A percentile compares a stretch with the other conserved stretches of the same genome.
Conservation (phyloP, 306 rosid species). For the Gillenia trifoliata region DNA sequence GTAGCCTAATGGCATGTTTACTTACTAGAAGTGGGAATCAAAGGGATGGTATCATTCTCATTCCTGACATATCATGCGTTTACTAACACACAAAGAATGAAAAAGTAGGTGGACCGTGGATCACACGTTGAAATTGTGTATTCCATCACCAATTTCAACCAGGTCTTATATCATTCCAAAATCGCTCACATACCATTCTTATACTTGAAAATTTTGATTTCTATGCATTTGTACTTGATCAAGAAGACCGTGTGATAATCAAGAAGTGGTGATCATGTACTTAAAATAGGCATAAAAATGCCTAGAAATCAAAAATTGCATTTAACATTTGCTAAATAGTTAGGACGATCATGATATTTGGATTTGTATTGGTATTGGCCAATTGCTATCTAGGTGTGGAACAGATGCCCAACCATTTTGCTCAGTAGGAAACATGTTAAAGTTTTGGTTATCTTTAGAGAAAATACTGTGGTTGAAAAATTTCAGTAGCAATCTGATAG, state of each 20-base stretch:
- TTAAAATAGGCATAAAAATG: neutral
- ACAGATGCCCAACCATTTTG: neutral
- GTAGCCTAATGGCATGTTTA: neutral
- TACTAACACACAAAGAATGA: neutral
- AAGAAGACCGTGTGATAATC: neutral
- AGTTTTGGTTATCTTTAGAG: neutral
- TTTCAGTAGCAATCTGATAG: neutral
- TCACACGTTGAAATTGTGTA: no score
- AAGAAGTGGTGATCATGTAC: neutral
- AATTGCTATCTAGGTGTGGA: neutral
- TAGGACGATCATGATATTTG: neutral
- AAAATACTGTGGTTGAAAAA: neutral
- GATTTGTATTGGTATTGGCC: neutral
- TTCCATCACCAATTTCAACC: no score
- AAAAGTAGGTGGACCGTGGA: no score
- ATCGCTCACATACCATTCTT: neutral
- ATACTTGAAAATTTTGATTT: neutral
- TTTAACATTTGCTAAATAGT: neutral
- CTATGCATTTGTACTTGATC: neutral
- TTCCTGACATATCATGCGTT: neutral
- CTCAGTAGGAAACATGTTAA: neutral
- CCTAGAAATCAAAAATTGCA: neutral
- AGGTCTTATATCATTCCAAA: neutral
- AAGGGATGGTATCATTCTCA: neutral
- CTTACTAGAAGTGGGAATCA: neutral